Conservation (phyloP, 345 rosid genomes). For the Carallia brachiata region DNA sequence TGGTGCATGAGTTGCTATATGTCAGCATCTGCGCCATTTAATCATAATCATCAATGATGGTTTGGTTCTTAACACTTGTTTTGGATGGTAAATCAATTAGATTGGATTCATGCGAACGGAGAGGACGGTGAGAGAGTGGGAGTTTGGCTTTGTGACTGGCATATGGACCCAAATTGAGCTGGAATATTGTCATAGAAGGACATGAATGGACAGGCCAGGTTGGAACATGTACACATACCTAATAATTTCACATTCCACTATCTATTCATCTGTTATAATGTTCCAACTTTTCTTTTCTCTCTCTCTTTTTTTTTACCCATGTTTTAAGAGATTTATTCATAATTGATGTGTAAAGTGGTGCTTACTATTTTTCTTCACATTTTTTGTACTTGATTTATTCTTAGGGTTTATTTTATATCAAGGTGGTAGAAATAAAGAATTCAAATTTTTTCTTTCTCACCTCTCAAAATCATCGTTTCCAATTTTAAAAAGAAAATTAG, state of each 20-base stretch:
- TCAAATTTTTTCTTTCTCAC: too few species aligned
- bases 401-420: too few species aligned
- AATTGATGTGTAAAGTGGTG: too few species aligned
- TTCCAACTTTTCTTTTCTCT: not conserved
- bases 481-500: too few species aligned
- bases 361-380: too few species aligned
- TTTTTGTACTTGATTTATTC: too few species aligned
- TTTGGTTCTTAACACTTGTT: not conserved
- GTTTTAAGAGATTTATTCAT: not conserved
- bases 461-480: too few species aligned
- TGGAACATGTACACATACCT: slow-evolving; percentile 5
- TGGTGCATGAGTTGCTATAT: not conserved
- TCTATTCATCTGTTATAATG: slow-evolving; percentile 1
- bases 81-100: slow-evolving; percentile 3
- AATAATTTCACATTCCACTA: slow-evolving; percentile 11
- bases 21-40: not conserved
- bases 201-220: slow-evolving; percentile 21
- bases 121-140: not conserved
- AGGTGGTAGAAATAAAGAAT: too few species aligned
- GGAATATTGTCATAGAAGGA: slow-evolving; percentile 22
- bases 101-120: not conserved
- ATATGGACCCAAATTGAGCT: slow-evolving; percentile 35
- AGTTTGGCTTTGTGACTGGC: slow-evolving; percentile 2
- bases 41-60: not conserved
- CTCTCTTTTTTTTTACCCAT: not conserved